Evolutionary conservation across 2,329 filamentous ascomycete species (phyloP), one percentile per base, ranked within the genome.

Genomic region (Xylaria sp.): DNA sequence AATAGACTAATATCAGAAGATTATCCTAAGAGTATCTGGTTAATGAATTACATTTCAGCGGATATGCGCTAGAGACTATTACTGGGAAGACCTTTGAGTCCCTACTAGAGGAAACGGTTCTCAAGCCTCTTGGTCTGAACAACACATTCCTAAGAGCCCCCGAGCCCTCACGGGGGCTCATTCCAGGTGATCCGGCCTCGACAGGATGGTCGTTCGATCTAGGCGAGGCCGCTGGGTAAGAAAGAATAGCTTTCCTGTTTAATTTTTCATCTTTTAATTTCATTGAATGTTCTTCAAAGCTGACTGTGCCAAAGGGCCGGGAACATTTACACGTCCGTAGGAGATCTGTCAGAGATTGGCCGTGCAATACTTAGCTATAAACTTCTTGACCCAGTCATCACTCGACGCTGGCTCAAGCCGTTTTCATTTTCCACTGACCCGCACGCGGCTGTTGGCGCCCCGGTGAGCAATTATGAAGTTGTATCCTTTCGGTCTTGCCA

Each of bases 401-500:
- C 81, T 0, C 76, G 77, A 31, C 77, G 76, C 23, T 83, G 82
- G 82, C 78, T 83, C 71, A 83, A 83, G 60, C 82, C 82, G 0
- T 76, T 78, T 28, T 73, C 80, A 0, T 79, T 79, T 63, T 82
- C 81, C 2, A 77, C 81, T 0, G 79, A 81, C 49, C 78, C 83
- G 2, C 76, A 76, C 51, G 82, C 81, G 65, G 77, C 79, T 2
- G 76, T 83, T 6, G 78, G 81, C 41, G 73, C 77, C 25, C 78
- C 80, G 28, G 51, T 55, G 33, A 39, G 59, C 2, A 33, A 28
- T 43, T n/a, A 13, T 20, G 8, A 10, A 39, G 3, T 58, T 13
- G 33, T 33, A 33, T 48, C 23, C 18, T 15, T 20, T n/a, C 18
- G 10, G 12, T 15, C 15, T 13, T 25, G 12, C 23, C 25, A 36